Conservation (phyloP, 2,329 filamentous ascomycete species). For the Aspergillus neotritici region DNA sequence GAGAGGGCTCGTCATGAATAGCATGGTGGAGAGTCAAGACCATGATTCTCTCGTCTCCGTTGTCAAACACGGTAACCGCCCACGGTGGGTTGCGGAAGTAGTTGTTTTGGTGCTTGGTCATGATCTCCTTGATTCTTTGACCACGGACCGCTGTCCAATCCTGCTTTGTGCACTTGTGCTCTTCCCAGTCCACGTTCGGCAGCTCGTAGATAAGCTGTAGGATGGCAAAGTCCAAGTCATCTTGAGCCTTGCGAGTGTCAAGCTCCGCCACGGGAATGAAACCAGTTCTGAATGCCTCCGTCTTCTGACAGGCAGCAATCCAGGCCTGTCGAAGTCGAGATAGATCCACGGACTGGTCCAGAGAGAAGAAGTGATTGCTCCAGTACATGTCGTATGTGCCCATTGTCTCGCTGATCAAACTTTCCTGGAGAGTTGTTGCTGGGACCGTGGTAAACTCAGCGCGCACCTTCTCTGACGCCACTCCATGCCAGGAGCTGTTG, state of each 20-base stretch:
- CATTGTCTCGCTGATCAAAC: slow-evolving; percentile 38
- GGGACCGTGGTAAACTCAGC: slow-evolving; percentile 21
- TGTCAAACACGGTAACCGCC: slow-evolving; percentile 32
- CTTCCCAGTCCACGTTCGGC: slow-evolving; percentile 23
- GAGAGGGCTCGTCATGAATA: slow-evolving; percentile 29
- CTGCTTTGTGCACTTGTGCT: slow-evolving; percentile 10
- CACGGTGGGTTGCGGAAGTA: slow-evolving; percentile 32
- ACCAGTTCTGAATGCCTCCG: slow-evolving; percentile 34
- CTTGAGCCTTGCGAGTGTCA: not conserved
- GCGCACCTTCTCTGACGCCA: slow-evolving; percentile 11
- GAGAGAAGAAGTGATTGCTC: slow-evolving; percentile 35
- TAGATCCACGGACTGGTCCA: slow-evolving; percentile 24
- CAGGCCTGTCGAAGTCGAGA: slow-evolving; percentile 29
- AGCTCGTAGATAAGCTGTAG: slow-evolving; percentile 26
- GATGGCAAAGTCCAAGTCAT: slow-evolving; percentile 16
- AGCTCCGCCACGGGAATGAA: slow-evolving; percentile 31
- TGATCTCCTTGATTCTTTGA: slow-evolving; percentile 19
- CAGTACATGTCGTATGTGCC: slow-evolving; percentile 34
- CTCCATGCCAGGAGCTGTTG: slow-evolving; percentile 16
- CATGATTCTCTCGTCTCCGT: slow-evolving; percentile 22
- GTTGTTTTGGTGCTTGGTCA: slow-evolving; percentile 20
- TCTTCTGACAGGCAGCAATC: slow-evolving; percentile 23
- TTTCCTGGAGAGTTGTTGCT: slow-evolving; percentile 35
- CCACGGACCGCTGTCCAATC: slow-evolving; percentile 12
- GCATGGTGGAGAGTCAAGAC: slow-evolving; percentile 35